These are phyloP conservation scores for Ophiostoma triangulosporum DNA, from an alignment of 2,329 filamentous ascomycete species.

Conservation along the genomic window DNA sequence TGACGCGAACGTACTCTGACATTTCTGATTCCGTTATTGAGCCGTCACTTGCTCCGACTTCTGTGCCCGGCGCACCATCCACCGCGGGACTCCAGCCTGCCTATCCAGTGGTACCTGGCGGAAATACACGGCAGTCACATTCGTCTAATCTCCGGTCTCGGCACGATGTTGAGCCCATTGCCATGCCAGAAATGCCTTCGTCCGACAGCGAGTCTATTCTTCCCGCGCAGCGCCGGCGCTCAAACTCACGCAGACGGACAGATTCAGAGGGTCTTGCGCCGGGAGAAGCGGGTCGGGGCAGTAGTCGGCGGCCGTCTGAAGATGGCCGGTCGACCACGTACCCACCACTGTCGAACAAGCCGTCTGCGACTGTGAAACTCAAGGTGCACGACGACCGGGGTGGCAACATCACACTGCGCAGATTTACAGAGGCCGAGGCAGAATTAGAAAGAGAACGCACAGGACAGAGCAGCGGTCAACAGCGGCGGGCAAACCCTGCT, in stretches of 20 bases:
- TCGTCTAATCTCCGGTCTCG: constrained; percentile 27
- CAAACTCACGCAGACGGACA: constrained; percentile 30
- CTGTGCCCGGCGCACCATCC: not conserved
- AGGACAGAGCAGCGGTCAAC: constrained; percentile 20
- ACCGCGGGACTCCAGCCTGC: constrained; percentile 12
- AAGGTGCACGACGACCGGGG: constrained; percentile 47
- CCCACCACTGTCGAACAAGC: constrained; percentile 24
- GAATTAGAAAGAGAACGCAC: constrained; percentile 29
- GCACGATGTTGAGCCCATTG: constrained; percentile 22
- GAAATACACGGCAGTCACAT: constrained; percentile 5
- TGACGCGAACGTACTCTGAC: constrained; percentile 12
- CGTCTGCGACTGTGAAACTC: constrained; percentile 40
- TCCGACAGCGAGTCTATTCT: constrained; percentile 31
- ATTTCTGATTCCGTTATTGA: constrained; percentile 26
- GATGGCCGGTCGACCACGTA: constrained; percentile 1
- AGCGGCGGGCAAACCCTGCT: constrained; percentile 16
- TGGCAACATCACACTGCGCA: constrained; percentile 46
- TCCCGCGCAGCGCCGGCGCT: constrained; percentile 29
- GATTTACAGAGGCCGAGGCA: constrained; percentile 46
- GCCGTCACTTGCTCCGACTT: constrained; percentile 10
- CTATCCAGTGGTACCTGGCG: constrained; percentile 1
- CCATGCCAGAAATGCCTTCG: constrained; percentile 44
- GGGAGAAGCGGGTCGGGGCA: constrained; percentile 17
- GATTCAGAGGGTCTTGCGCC: constrained; percentile 32
- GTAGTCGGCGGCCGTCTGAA: constrained; percentile 5